A percentile compares a stretch with the other conserved stretches of the same genome.
phyloP scores from a whole-genome alignment of 1,284 basidiomycete genomes.

The Pascua sp. region DNA sequence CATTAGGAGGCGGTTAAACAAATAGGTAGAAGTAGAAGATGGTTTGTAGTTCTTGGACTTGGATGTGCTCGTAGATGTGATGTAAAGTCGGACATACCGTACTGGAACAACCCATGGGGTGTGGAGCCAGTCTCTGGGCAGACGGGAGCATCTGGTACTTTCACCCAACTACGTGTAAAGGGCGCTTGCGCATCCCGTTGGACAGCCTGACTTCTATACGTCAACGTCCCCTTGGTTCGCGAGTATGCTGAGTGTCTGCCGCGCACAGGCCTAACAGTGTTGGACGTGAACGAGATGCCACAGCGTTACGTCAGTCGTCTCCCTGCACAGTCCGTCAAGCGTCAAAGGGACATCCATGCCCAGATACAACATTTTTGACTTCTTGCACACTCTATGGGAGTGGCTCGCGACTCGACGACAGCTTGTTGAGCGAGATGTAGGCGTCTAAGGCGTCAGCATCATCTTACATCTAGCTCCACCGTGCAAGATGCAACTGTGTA shows the following conservation, averaged over 20 bases:
- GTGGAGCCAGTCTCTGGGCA: too few relatives aligned
- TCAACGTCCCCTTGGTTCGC: constrained; percentile 19
- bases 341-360: constrained; percentile 1
- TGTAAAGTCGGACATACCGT: constrained; percentile 27
- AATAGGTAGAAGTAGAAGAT: not conserved
- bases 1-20: too few relatives aligned
- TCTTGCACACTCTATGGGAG: constrained; percentile 11
- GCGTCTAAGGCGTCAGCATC: constrained; percentile 63
- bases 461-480: not conserved
- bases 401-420: constrained; percentile 34
- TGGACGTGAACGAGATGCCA: too few relatives aligned
- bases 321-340: not conserved
- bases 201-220: too few relatives aligned
- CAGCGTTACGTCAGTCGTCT: too few relatives aligned
- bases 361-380: constrained; percentile 3
- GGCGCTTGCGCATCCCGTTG: too few relatives aligned
- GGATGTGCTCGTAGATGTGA: not conserved
- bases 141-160: too few relatives aligned
- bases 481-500: not conserved
- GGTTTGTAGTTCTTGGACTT: not conserved
- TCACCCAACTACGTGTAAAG: too few relatives aligned
- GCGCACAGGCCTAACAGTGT: not conserved
- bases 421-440: constrained; percentile 46
- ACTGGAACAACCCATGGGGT: constrained; percentile 43
- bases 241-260: not conserved